Evolutionary conservation across 1,139 yeast species (phyloP).

Genomic region (Sugiyamaella sp.): DNA sequence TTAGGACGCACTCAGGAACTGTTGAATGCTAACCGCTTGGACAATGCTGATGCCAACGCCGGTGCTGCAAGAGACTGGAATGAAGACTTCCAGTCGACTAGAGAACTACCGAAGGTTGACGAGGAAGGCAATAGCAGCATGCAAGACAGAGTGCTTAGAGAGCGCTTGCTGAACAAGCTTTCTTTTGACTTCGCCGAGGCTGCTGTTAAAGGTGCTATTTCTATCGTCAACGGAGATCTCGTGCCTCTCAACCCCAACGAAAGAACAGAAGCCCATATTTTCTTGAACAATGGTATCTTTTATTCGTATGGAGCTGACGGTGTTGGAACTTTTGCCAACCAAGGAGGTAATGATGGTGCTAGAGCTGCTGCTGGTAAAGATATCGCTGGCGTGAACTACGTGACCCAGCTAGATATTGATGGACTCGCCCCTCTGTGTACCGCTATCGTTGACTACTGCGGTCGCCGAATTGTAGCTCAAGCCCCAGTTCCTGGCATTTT

Average conservation of each 20-base stretch:
- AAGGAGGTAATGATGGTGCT: slow-evolving; percentile 88
- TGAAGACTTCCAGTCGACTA: slow-evolving; percentile 82
- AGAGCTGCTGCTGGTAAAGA: slow-evolving; percentile 82
- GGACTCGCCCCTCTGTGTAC: slow-evolving; percentile 76
- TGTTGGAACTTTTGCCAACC: slow-evolving; percentile 60
- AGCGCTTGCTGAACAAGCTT: slow-evolving; percentile 71
- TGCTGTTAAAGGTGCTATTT: slow-evolving; percentile 80
- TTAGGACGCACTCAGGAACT: slow-evolving; percentile 58
- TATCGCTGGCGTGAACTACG: slow-evolving; percentile 65
- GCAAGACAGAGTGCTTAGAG: slow-evolving; percentile 74
- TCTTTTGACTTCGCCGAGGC: slow-evolving; percentile 74
- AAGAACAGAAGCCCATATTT: slow-evolving; percentile 60
- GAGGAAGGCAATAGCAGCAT: slow-evolving; percentile 42
- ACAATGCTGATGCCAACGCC: slow-evolving; percentile 18
- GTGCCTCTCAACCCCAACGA: slow-evolving; percentile 82
- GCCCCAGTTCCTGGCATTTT: slow-evolving; percentile 98
- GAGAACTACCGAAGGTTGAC: slow-evolving; percentile 59
- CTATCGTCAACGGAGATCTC: slow-evolving; percentile 72
- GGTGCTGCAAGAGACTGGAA: slow-evolving; percentile 73
- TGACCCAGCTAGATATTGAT: slow-evolving; percentile 66
- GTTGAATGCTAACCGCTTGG: slow-evolving; percentile 20
- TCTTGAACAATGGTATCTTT: slow-evolving; percentile 79
- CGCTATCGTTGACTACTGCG: slow-evolving; percentile 84
- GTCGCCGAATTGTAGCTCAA: slow-evolving; percentile 86
- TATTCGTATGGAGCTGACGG: slow-evolving; percentile 82